Conservation (phyloP, 352 stramenopile genomes). For the Globisporangium heterothallicum region DNA sequence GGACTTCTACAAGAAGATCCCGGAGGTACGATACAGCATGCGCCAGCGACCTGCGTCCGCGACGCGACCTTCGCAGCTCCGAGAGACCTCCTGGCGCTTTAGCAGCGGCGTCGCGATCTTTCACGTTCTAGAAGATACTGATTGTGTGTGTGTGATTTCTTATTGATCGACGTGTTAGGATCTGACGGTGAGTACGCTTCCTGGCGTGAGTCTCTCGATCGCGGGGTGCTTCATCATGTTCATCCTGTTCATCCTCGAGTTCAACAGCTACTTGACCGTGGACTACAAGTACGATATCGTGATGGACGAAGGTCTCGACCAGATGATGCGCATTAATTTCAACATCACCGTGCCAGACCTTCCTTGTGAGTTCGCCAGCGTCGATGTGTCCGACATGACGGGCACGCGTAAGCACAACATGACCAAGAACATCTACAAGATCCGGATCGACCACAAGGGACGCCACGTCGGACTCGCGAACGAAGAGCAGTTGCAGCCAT, state of each 20-base stretch:
- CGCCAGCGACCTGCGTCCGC: neutral
- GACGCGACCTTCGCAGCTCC: neutral
- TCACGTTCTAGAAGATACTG: slow-evolving; percentile 10
- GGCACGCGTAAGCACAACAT: slow-evolving; percentile 97
- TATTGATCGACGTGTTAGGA: slow-evolving; percentile 34
- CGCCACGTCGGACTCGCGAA: slow-evolving; percentile 83
- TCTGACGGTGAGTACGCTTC: slow-evolving; percentile 81
- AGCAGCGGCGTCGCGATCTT: neutral
- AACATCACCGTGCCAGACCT: slow-evolving; percentile 98
- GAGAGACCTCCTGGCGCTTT: neutral
- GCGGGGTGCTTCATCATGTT: slow-evolving; percentile 87
- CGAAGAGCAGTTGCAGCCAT: slow-evolving; percentile 80
- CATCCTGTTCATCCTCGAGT: slow-evolving; percentile 86
- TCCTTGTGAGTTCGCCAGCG: slow-evolving; percentile 94
- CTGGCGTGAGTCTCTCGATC: slow-evolving; percentile 81
- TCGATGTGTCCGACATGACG: slow-evolving; percentile 97
- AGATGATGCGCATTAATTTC: slow-evolving; percentile 95
- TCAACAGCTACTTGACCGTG: slow-evolving; percentile 83
- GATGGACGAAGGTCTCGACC: slow-evolving; percentile 82
- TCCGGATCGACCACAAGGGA: slow-evolving; percentile 81
- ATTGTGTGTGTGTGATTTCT: neutral
- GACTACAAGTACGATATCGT: slow-evolving; percentile 88
- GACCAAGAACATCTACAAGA: slow-evolving; percentile 98
- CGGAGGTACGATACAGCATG: slow-evolving; percentile 46
- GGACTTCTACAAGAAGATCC: slow-evolving; percentile 92